Evolutionary conservation across 768 basidiomycete genomes (phyloP).

Genomic region (Suillus ampliporus): DNA sequence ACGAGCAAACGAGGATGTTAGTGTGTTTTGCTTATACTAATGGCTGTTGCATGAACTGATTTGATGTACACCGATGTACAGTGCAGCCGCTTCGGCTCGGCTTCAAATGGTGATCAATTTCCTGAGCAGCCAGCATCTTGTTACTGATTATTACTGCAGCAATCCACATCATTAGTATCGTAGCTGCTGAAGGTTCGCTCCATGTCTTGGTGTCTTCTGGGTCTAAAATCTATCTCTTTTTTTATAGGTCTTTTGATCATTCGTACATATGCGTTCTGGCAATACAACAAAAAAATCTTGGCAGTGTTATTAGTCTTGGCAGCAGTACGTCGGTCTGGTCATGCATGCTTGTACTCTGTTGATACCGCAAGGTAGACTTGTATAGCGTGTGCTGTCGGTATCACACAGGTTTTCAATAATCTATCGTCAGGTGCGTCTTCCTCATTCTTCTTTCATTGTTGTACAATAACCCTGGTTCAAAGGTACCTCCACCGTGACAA

Average conservation of each 20-base stretch:
- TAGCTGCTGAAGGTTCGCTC: slow-evolving; percentile 1
- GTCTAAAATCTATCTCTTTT: neutral
- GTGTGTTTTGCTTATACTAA: neutral
- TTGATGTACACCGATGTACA: neutral
- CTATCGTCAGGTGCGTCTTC: neutral
- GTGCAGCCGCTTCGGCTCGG: neutral
- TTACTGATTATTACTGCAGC: neutral
- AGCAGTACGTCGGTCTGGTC: neutral
- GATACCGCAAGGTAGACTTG: neutral
- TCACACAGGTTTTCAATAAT: neutral
- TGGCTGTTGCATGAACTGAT: neutral
- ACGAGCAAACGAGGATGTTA: neutral
- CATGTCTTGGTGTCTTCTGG: neutral
- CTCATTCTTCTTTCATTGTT: neutral
- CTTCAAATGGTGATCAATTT: slow-evolving; percentile 7
- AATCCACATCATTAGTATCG: neutral
- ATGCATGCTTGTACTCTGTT: neutral
- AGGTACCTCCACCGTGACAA: neutral
- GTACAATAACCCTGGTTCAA: neutral
- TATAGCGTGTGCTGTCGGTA: neutral
- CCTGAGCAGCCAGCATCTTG: neutral
- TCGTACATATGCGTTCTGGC: slow-evolving; percentile 10
- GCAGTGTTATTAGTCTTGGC: slow-evolving; percentile 7
- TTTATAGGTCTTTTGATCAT: neutral
- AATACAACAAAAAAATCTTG: slow-evolving; percentile 4